A percentile compares a stretch with the other conserved stretches of the same genome.
These are phyloP conservation scores for Ailanthus altissimus DNA, from an alignment of 345 rosid species.

Conservation along the genomic window DNA sequence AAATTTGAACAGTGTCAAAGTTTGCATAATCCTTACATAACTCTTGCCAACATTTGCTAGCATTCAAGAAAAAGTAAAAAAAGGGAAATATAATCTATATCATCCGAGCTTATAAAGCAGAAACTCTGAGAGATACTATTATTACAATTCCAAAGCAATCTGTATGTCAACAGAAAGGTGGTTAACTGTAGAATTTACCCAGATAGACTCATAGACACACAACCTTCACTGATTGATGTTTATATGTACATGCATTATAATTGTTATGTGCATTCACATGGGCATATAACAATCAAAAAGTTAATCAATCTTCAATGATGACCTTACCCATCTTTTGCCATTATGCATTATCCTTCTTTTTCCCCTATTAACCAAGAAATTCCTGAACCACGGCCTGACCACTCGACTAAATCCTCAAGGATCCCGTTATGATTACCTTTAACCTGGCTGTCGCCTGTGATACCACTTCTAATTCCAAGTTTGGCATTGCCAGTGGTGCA, in stretches of 20 bases:
- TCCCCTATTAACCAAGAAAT: background rate
- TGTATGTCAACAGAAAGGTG: background rate
- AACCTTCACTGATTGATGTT: background rate
- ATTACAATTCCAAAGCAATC: too few relatives aligned
- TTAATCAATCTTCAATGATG: background rate
- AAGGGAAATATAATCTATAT: background rate
- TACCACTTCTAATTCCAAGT: too few relatives aligned
- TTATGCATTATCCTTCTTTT: background rate
- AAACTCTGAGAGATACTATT: background rate
- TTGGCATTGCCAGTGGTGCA: background rate
- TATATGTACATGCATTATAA: background rate
- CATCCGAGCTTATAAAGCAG: background rate
- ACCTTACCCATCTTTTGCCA: background rate
- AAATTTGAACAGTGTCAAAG: background rate
- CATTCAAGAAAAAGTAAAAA: background rate
- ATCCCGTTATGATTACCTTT: background rate
- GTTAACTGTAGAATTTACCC: background rate
- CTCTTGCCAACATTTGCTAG: background rate
- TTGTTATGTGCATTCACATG: background rate
- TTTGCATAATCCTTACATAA: background rate
- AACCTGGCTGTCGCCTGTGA: background rate
- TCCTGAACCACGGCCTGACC: background rate
- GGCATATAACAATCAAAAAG: background rate
- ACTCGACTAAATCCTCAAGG: background rate
- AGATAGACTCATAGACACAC: background rate